phyloP scores from a whole-genome alignment of 345 rosid species.

The Lumnitzera racemosa region DNA sequence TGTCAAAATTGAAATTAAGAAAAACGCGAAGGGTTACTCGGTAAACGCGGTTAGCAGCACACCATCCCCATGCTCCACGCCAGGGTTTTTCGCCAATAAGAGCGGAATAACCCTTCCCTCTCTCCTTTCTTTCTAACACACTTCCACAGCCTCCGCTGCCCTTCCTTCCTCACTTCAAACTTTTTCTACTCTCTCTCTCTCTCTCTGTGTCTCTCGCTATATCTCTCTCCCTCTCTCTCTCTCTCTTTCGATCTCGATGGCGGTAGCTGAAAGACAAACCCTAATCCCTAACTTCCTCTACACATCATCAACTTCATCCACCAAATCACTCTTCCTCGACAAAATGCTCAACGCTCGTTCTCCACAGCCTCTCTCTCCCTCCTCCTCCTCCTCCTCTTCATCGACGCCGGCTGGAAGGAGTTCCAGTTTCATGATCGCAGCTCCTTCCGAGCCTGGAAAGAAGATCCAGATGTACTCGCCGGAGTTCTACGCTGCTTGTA shows the following conservation, averaged over 20 bases:
- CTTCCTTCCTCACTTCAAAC: neutral
- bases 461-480: constrained; percentile 79
- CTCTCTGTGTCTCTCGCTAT: too few species aligned
- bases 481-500: constrained; percentile 69
- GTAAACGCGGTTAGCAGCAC: too few species aligned
- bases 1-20: too few species aligned
- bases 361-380: constrained; percentile 4
- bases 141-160: too few species aligned
- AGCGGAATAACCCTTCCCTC: too few species aligned
- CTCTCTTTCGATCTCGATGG: constrained; percentile 28
- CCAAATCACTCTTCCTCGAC: constrained; percentile 21
- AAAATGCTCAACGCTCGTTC: constrained; percentile 12
- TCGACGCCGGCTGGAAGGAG: constrained; percentile 6
- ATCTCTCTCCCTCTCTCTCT: neutral
- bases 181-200: neutral
- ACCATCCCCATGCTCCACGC: too few species aligned
- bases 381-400: neutral
- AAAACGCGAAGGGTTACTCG: too few species aligned
- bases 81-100: too few species aligned
- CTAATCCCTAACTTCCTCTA: constrained; percentile 76
- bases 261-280: constrained; percentile 28
- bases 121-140: too few species aligned
- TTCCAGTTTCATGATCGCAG: constrained; percentile 28
- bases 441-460: constrained; percentile 57
- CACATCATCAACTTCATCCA: constrained; percentile 26